phyloP scores from a whole-genome alignment of 257 asterid genomes.

The Solanum sitiens region DNA sequence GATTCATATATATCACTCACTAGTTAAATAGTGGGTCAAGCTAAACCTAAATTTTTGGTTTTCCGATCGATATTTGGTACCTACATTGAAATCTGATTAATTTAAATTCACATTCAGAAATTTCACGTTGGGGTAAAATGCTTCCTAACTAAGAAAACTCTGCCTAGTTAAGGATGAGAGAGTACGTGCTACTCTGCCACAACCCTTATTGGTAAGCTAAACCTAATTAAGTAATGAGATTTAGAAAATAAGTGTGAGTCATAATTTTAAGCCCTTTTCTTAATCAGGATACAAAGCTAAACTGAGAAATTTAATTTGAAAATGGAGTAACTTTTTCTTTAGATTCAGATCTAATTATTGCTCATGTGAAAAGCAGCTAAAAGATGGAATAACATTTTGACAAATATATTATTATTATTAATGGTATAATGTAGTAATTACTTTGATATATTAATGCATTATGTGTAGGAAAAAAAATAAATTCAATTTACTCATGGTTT shows the following conservation, averaged over 20 bases:
- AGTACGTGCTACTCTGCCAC: not conserved
- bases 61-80: accelerated
- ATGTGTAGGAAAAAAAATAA: not conserved
- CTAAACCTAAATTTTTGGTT: no score
- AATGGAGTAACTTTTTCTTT: not conserved
- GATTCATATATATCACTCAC: not conserved
- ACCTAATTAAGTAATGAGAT: not conserved
- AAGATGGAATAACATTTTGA: not conserved
- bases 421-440: not conserved
- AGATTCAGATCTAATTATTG: not conserved
- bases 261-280: not conserved
- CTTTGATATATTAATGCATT: not conserved
- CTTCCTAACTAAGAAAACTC: no score
- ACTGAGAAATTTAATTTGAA: not conserved
- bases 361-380: not conserved
- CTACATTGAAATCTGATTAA: accelerated
- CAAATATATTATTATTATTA: not conserved
- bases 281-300: not conserved
- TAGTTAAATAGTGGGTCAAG: not conserved
- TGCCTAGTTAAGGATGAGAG: not conserved
- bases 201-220: not conserved
- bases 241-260: not conserved
- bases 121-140: no score
- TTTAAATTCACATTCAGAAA: accelerated
- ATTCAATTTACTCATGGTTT: not conserved